Conservation (phyloP, 2,329 filamentous ascomycete genomes). For the Plectosphaerella cucumerina region DNA sequence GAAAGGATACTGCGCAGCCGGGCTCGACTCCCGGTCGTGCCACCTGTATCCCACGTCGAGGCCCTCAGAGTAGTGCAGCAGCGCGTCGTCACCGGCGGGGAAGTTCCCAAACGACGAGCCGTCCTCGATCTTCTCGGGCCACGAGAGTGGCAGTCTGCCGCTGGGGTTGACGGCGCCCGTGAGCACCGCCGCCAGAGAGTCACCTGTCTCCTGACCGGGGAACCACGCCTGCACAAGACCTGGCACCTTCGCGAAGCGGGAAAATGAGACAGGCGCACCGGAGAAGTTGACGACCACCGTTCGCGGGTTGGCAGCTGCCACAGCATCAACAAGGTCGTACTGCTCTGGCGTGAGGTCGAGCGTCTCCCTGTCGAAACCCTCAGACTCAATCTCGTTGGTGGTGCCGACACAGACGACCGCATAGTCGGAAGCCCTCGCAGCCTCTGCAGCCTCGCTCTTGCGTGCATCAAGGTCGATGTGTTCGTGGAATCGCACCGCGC, state of each 20-base stretch:
- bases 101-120: slow-evolving; percentile 12
- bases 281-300: slow-evolving; percentile 12
- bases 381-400: slow-evolving; percentile 1
- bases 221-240: slow-evolving; percentile 15
- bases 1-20: slow-evolving; percentile 12
- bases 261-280: slow-evolving; percentile 13
- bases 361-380: not conserved
- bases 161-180: slow-evolving; percentile 5
- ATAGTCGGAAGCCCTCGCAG: slow-evolving; percentile 9
- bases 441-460: not conserved
- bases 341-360: slow-evolving; percentile 2
- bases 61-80: slow-evolving; percentile 13
- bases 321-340: slow-evolving; percentile 13
- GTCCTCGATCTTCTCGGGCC: slow-evolving; percentile 8
- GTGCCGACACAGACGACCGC: slow-evolving; percentile 2
- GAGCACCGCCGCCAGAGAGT: slow-evolving; percentile 12
- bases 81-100: slow-evolving; percentile 9
- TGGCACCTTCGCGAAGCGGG: slow-evolving; percentile 10
- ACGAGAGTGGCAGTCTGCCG: slow-evolving; percentile 14
- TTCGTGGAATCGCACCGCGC: not conserved
- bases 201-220: slow-evolving; percentile 12
- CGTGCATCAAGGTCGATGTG: not conserved
- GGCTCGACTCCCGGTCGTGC: not conserved
- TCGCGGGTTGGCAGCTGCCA: slow-evolving; percentile 3
- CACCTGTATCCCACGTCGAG: slow-evolving; percentile 9